Percentiles rank a stretch among this genome's conserved stretches.
These are phyloP conservation scores for Erigeron canadensis DNA, from an alignment of 129 eudicot genomes.

Conservation along the genomic window DNA sequence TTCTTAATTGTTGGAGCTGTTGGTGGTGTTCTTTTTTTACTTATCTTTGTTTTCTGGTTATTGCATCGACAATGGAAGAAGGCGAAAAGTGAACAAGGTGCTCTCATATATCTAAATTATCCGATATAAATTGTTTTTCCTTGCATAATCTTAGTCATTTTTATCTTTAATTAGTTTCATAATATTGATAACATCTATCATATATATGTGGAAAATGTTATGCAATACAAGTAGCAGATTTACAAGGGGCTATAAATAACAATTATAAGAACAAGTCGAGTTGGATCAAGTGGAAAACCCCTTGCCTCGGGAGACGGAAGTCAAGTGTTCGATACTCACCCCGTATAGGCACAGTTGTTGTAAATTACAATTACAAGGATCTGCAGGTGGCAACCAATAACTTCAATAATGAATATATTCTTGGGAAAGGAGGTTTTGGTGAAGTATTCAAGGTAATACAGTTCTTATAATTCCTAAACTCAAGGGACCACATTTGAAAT, in stretches of 20 bases:
- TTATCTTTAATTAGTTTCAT: background rate
- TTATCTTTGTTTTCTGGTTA: conserved; percentile 16
- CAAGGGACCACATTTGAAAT: background rate
- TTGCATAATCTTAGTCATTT: background rate
- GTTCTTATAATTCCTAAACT: background rate
- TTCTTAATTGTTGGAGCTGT: conserved; percentile 47
- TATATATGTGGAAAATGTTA: conserved; percentile 12
- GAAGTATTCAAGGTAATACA: conserved; percentile 59
- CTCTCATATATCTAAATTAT: background rate
- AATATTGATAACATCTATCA: conserved; percentile 7
- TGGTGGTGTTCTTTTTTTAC: conserved; percentile 33
- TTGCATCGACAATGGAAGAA: conserved; percentile 33
- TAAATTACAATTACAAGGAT: conserved; percentile 44
- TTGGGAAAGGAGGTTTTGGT: conserved; percentile 72
- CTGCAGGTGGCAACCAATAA: conserved; percentile 49
- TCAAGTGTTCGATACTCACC: too few relatives aligned
- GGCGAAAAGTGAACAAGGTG: conserved; percentile 44
- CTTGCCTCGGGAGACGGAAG: too few relatives aligned
- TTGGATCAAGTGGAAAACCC: too few relatives aligned
- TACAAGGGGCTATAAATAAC: conserved; percentile 49
- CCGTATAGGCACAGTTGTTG: conserved; percentile 30
- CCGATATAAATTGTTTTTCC: background rate
- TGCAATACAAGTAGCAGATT: conserved; percentile 39
- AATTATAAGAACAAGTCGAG: conserved; percentile 43
- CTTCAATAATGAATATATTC: conserved; percentile 49